phyloP scores from a whole-genome alignment of 805 yeast species.

The Candida awuae region DNA sequence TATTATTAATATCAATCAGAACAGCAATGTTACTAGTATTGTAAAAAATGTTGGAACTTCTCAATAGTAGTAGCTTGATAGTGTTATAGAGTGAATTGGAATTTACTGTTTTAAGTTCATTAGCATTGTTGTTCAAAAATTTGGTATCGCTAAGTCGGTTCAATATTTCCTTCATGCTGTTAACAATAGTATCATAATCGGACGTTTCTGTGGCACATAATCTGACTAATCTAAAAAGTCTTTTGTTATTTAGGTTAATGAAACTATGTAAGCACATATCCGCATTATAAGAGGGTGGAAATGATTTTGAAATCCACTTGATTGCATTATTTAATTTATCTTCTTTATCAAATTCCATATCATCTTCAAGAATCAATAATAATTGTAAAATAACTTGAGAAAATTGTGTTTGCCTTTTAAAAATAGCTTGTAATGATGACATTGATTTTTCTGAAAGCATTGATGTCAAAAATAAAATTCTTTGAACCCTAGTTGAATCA shows the following conservation, averaged over 20 bases:
- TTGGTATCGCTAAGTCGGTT: conserved; percentile 47
- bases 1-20: conserved; percentile 40
- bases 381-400: conserved; percentile 44
- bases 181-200: conserved; percentile 51
- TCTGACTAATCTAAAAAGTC: conserved; percentile 49
- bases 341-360: conserved; percentile 23
- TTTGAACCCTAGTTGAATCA: conserved; percentile 35
- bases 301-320: conserved; percentile 50
- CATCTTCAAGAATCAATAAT: conserved; percentile 37
- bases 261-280: conserved; percentile 45
- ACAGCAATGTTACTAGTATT: conserved; percentile 58
- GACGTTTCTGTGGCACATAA: conserved; percentile 45
- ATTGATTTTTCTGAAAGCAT: conserved; percentile 49
- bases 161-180: conserved; percentile 56
- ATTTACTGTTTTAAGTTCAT: conserved; percentile 28
- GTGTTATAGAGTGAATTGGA: conserved; percentile 44
- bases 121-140: conserved; percentile 27
- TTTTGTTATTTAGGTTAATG: conserved; percentile 46
- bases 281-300: conserved; percentile 45
- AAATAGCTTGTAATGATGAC: conserved; percentile 60
- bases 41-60: conserved; percentile 53
- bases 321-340: conserved; percentile 43
- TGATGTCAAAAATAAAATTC: conserved; percentile 43
- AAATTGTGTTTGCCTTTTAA: conserved; percentile 57
- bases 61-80: conserved; percentile 49